Conservation (phyloP, 768 basidiomycete species). For the Naganishia kalamii region DNA sequence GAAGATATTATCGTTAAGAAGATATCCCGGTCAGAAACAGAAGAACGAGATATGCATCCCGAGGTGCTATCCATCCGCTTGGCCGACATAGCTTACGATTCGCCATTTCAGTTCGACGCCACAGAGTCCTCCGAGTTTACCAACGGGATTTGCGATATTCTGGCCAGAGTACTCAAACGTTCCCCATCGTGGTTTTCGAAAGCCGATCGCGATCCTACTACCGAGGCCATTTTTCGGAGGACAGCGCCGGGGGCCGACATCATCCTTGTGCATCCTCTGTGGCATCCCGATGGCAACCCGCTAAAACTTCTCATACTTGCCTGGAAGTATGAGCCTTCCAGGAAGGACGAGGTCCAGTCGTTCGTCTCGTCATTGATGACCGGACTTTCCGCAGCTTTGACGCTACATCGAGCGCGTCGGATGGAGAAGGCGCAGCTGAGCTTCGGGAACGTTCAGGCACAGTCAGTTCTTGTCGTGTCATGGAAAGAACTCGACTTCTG, state of each 20-base stretch:
- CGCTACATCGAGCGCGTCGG: slow-evolving; percentile 31
- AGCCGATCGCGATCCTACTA: slow-evolving; percentile 21
- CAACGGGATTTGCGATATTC: slow-evolving; percentile 7
- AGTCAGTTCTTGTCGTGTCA: slow-evolving; percentile 30
- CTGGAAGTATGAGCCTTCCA: slow-evolving; percentile 34
- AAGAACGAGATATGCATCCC: neutral
- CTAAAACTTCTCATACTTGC: slow-evolving; percentile 33
- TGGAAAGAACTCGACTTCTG: neutral
- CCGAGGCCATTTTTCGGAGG: slow-evolving; percentile 22
- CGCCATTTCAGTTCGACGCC: slow-evolving; percentile 10
- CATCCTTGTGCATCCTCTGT: slow-evolving; percentile 26
- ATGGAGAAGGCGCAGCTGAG: slow-evolving; percentile 39
- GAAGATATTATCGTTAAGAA: slow-evolving; percentile 32
- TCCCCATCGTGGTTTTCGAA: neutral
- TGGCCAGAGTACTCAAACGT: neutral
- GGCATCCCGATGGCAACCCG: slow-evolving; percentile 32
- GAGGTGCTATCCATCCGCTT: slow-evolving; percentile 2
- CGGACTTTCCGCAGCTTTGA: slow-evolving; percentile 34
- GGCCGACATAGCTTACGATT: slow-evolving; percentile 14
- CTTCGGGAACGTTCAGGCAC: slow-evolving; percentile 41
- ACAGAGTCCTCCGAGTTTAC: neutral
- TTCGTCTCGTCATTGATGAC: slow-evolving; percentile 32
- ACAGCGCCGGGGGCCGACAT: slow-evolving; percentile 33
- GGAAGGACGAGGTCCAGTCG: slow-evolving; percentile 28
- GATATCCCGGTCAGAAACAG: neutral